Conservation (phyloP, 257 asterid genomes). For the Solanum medicagineum region DNA sequence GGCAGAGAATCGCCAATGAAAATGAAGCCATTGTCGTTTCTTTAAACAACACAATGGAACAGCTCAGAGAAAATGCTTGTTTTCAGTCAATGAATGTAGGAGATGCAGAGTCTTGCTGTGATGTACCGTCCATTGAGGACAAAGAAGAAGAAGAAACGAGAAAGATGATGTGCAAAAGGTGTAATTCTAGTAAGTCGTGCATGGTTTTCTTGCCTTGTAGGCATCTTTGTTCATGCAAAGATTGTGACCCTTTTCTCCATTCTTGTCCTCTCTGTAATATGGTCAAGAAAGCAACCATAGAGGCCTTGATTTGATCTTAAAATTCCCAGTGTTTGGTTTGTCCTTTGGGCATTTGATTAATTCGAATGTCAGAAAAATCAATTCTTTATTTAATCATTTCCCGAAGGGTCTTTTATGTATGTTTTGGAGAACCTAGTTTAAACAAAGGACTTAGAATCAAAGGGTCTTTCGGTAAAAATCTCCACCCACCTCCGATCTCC, state of each 20-base stretch:
- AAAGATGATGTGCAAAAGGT: conserved; percentile 38
- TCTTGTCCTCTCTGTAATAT: conserved; percentile 58
- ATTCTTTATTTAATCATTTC: background rate
- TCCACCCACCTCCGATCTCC: rapidly evolving
- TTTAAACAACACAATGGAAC: conserved; percentile 33
- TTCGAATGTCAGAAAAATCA: background rate
- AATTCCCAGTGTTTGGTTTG: too few relatives aligned
- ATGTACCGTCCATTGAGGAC: background rate
- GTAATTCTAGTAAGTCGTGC: conserved; percentile 36
- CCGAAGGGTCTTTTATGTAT: background rate
- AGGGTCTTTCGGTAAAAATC: background rate
- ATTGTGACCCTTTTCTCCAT: conserved; percentile 43
- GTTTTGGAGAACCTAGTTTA: background rate
- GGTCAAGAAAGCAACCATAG: conserved; percentile 41
- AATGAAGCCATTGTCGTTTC: conserved; percentile 38
- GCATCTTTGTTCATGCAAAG: conserved; percentile 62
- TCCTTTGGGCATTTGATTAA: background rate
- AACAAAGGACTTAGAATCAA: background rate
- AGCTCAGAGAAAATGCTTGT: conserved; percentile 29
- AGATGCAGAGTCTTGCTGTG: conserved; percentile 59
- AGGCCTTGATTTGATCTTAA: conserved; percentile 27
- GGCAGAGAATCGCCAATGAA: conserved; percentile 50
- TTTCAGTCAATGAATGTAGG: conserved; percentile 15
- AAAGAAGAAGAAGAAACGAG: background rate
- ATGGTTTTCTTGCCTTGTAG: conserved; percentile 70